These are phyloP conservation scores for Phytophthora cryptogea DNA, from an alignment of 352 stramenopile species.

Conservation along the genomic window DNA sequence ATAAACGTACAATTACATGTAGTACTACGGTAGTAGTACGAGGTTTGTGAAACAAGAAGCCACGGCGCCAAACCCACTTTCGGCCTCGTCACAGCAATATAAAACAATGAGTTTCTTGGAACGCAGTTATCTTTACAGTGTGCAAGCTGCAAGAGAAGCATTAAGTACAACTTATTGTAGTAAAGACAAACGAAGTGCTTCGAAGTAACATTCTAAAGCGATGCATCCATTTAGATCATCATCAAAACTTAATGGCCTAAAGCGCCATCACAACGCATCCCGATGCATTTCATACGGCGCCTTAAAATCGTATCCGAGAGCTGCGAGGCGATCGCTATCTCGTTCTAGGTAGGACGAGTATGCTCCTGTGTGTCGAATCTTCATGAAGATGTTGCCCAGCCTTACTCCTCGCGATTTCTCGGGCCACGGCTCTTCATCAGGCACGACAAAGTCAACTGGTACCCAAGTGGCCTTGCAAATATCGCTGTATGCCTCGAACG, in stretches of 20 bases:
- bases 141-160: no score
- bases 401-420: conserved; percentile 36
- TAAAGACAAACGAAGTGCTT: no score
- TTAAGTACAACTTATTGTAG: no score
- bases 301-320: conserved; percentile 42
- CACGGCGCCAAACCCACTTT: no score
- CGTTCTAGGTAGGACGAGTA: conserved; percentile 51
- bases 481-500: conserved; percentile 37
- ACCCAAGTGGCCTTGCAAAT: conserved; percentile 41
- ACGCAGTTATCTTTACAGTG: no score
- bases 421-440: conserved; percentile 41
- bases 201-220: no score
- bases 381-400: conserved; percentile 59
- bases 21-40: no score
- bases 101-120: no score
- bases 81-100: no score
- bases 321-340: conserved; percentile 48
- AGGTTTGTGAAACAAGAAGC: no score
- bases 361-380: conserved; percentile 47
- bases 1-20: no score
- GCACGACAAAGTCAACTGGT: conserved; percentile 42
- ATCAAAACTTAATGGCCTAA: background rate
- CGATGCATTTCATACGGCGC: conserved; percentile 5
- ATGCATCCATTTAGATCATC: background rate
- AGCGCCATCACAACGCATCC: background rate